Base-by-base conservation (phyloP, 495 filamentous ascomycete genomes). In the Penicillium cosmopolitanum region DNA sequence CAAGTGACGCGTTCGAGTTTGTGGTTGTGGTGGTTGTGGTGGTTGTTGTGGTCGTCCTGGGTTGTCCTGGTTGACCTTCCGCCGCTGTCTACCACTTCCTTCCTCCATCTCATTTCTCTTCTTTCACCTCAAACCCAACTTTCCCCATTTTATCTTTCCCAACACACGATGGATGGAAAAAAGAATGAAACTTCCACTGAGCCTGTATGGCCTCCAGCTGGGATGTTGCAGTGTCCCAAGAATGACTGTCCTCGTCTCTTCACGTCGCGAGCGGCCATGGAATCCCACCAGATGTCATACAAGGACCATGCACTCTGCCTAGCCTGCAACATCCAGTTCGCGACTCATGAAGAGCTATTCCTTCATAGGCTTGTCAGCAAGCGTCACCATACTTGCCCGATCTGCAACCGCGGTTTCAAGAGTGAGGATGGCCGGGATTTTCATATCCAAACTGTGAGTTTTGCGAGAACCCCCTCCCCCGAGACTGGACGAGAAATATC, bases 241-340 rank as follows among this genome's bases (percentile, higher is more conserved):
- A 16, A 55, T 4, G 75, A 81, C 18, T 96, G 91, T 67, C 77
- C 78, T 0, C 84, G 73, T 52, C 73, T 77, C 4, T 96, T 96
- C 68, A 78, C 85, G 50, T 73, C 69, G 3, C 54, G 58, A 9
- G 56, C 66, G 6, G 69, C 67, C 1, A 78, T 85, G 76, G 73
- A 69, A 28, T 55, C 63, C 1, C 84, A 87, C 68, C 86, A 86
- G 57, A 53, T 54, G 0, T 28, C 60, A 16, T 65, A 71, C 25
- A n/a, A 60, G 10, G 61, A 76, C 0, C 83, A 86, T 53, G 72
- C 80, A 47, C 86, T 81, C 63, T 86, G 84, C 70, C 44, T 53
- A 21, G 59, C 70, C 23, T 86, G 84, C 61, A 71, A 85, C 48
- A 47, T 75, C 25, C 82, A 85, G 66, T 84, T 77, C 56, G 54